Evolutionary conservation across 805 yeast genomes (phyloP).

Genomic region (Yueomyces sp.): DNA sequence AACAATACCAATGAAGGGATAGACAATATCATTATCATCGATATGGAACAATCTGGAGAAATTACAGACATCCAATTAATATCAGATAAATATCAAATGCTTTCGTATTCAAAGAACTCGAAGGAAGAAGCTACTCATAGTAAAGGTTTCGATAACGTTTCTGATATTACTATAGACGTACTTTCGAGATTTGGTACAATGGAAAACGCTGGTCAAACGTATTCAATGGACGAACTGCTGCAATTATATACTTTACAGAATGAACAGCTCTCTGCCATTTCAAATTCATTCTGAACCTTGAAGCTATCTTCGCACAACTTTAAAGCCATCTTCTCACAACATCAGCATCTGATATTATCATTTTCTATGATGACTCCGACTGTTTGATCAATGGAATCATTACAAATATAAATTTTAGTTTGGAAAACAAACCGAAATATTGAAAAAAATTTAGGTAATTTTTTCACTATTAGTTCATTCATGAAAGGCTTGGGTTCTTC

Average conservation of each 20-base stretch:
- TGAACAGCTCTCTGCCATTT: slow-evolving; percentile 7
- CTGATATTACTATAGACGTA: slow-evolving; percentile 14
- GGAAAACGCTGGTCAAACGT: slow-evolving; percentile 4
- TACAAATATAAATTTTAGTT: no score
- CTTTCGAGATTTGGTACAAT: slow-evolving; percentile 16
- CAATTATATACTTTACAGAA: slow-evolving; percentile 15
- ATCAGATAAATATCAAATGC: slow-evolving; percentile 17
- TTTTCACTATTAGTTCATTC: no score
- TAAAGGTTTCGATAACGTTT: background rate
- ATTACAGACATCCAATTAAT: slow-evolving; percentile 13
- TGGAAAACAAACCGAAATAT: no score
- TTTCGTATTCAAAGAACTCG: slow-evolving; percentile 7
- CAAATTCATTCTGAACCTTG: background rate
- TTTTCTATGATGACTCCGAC: no score
- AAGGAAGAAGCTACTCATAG: slow-evolving; percentile 1
- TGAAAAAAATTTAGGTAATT: no score
- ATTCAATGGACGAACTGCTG: slow-evolving; percentile 13
- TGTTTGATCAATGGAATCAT: no score
- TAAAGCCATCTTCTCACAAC: no score
- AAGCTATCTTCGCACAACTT: no score
- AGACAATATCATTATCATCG: slow-evolving; percentile 18
- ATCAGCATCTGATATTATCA: no score
- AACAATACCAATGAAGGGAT: slow-evolving; percentile 4
- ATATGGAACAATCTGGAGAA: slow-evolving; percentile 9
- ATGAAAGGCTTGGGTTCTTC: no score